These are phyloP conservation scores for Adansonia grandidieri DNA, from an alignment of 441 rosid genomes.

Conservation along the genomic window DNA sequence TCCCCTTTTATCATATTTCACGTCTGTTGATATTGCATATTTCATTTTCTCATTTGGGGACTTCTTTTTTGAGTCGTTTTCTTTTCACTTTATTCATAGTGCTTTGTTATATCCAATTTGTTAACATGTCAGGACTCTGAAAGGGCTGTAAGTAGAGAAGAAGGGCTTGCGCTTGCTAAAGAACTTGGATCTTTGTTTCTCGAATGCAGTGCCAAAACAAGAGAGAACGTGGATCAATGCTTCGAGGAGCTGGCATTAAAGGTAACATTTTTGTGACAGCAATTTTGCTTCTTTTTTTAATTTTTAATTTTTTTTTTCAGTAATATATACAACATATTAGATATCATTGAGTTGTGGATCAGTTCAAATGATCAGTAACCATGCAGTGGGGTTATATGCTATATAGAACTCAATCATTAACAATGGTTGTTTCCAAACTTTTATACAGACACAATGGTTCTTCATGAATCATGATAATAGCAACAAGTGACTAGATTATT, in stretches of 20 bases:
- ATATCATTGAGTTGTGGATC: neutral
- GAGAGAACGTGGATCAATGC: slow-evolving; percentile 62
- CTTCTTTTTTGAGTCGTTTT: neutral
- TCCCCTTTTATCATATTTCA: neutral
- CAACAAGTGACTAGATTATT: neutral
- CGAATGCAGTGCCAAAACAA: slow-evolving; percentile 75
- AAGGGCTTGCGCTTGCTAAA: slow-evolving; percentile 63
- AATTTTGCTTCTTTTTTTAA: too few relatives aligned
- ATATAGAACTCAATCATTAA: neutral
- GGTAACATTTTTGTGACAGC: slow-evolving; percentile 39
- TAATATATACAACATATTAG: neutral
- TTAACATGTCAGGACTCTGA: slow-evolving; percentile 57
- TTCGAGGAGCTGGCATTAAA: slow-evolving; percentile 65
- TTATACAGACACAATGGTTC: slow-evolving; percentile 3
- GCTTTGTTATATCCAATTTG: neutral
- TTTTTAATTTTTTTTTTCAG: neutral
- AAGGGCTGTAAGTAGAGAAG: slow-evolving; percentile 63
- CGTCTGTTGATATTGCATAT: neutral
- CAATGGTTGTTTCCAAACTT: neutral
- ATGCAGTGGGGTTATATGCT: neutral
- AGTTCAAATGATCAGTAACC: neutral
- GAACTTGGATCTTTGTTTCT: slow-evolving; percentile 61
- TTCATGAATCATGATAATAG: neutral
- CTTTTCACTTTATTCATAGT: neutral
- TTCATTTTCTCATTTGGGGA: neutral